These are phyloP conservation scores for Bothriochloa decipiens DNA, from an alignment of 176 grass and related monocot genomes.

Conservation along the genomic window DNA sequence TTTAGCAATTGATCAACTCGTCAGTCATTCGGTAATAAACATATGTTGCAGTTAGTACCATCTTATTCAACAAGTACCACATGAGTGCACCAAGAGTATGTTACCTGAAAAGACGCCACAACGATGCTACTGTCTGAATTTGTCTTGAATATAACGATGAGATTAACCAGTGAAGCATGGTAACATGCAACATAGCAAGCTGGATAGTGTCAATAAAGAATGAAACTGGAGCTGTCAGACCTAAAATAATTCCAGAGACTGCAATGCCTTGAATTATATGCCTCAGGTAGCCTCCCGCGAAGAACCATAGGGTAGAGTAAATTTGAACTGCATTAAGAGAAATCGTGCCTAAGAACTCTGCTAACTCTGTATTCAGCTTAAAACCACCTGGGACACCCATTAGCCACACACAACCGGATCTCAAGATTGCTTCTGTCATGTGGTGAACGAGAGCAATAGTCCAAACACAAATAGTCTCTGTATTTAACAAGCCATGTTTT, in stretches of 20 bases:
- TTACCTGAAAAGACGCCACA: conserved; percentile 96
- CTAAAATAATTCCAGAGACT: no score
- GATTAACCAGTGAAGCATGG: conserved; percentile 73
- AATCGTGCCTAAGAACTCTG: conserved; percentile 83
- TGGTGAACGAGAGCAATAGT: conserved; percentile 45
- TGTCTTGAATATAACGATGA: conserved; percentile 82
- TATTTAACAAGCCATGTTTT: conserved; percentile 41
- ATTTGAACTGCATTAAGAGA: conserved; percentile 84
- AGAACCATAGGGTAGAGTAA: conserved; percentile 65
- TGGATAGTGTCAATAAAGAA: conserved; percentile 53
- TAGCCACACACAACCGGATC: conserved; percentile 88
- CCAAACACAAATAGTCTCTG: conserved; percentile 62
- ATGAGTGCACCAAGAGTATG: conserved; percentile 8
- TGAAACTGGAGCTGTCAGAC: no score
- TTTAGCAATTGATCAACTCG: neutral
- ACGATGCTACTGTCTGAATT: conserved; percentile 78
- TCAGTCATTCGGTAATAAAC: neutral
- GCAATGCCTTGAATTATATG: no score
- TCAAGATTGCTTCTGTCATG: conserved; percentile 70
- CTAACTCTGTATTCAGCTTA: conserved; percentile 91
- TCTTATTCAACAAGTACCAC: neutral
- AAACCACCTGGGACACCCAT: conserved; percentile 56
- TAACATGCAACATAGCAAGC: conserved; percentile 72
- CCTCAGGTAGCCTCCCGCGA: no score
- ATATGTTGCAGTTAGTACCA: neutral